Evolutionary conservation across 2,329 filamentous ascomycete genomes (phyloP).

Genomic region (Fusarium globosum): DNA sequence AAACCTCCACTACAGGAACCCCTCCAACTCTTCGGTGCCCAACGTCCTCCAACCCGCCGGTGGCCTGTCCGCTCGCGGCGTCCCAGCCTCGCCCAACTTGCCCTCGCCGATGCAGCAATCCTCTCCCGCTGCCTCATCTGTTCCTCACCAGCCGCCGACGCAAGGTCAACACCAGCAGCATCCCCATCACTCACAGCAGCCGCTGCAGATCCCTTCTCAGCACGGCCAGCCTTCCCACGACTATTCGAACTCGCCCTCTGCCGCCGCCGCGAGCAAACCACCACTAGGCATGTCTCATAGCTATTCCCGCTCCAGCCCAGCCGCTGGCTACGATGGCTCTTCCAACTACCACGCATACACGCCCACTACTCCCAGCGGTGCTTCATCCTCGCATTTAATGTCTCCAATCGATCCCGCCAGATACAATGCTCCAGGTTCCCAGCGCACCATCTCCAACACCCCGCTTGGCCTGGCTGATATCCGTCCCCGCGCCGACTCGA

Average conservation of each 20-base stretch:
- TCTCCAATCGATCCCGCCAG: constrained; percentile 64
- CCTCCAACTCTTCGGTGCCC: constrained; percentile 59
- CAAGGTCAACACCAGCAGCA: constrained; percentile 49
- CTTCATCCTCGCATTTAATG: constrained; percentile 71
- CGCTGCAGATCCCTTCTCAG: constrained; percentile 50
- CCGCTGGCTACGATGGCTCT: constrained; percentile 65
- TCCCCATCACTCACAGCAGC: constrained; percentile 47
- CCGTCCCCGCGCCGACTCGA: constrained; percentile 84
- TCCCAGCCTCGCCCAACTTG: constrained; percentile 54
- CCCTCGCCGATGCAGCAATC: constrained; percentile 59
- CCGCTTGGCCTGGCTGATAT: constrained; percentile 94
- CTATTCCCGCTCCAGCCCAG: constrained; percentile 88
- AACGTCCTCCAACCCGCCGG: constrained; percentile 70
- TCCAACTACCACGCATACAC: constrained; percentile 67
- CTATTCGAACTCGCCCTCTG: constrained; percentile 29
- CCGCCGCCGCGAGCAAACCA: constrained; percentile 70
- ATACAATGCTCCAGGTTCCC: constrained; percentile 67
- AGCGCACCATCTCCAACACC: constrained; percentile 79
- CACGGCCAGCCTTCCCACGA: constrained; percentile 70
- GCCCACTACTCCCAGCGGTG: constrained; percentile 72
- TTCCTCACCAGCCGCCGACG: constrained; percentile 51
- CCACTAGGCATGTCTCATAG: constrained; percentile 74
- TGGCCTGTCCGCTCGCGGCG: constrained; percentile 48
- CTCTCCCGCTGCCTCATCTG: constrained; percentile 48
- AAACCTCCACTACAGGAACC: constrained; percentile 55